A percentile compares a stretch with the other conserved stretches of the same genome.
These are phyloP conservation scores for Patellifolia procumbens DNA, from an alignment of 179 eudicot genomes.

Conservation along the genomic window DNA sequence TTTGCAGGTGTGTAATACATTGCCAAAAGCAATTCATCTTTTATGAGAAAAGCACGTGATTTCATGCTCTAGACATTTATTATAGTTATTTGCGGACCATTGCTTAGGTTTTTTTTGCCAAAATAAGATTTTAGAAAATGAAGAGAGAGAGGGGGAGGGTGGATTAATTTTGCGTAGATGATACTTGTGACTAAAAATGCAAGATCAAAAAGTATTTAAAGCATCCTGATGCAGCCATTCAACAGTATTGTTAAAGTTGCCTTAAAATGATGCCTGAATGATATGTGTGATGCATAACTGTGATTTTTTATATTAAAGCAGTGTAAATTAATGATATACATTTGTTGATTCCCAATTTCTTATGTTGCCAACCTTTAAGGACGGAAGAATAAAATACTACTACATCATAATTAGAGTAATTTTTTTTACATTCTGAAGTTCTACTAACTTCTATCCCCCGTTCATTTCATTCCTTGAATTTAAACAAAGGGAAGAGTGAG, in stretches of 20 bases:
- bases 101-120: background rate
- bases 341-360: background rate
- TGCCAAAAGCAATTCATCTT: background rate
- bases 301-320: background rate
- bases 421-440: background rate
- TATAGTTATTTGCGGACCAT: constrained; percentile 1
- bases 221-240: background rate
- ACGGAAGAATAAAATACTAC: background rate
- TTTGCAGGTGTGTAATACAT: constrained; percentile 57
- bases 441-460: background rate
- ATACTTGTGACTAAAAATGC: background rate
- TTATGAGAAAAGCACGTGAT: constrained; percentile 6
- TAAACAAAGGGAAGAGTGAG: background rate
- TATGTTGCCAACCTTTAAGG: background rate
- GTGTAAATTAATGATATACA: background rate
- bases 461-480: background rate
- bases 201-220: background rate
- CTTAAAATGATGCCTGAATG: background rate
- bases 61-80: background rate
- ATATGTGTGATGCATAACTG: background rate
- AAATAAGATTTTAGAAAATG: background rate
- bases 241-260: background rate
- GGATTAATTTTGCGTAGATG: background rate
- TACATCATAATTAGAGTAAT: background rate
- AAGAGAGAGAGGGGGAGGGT: background rate